Evolutionary conservation across 2,329 filamentous ascomycete genomes (phyloP), one percentile per base, ranked within the genome.

Genomic region (Colletotrichum sp.): DNA sequence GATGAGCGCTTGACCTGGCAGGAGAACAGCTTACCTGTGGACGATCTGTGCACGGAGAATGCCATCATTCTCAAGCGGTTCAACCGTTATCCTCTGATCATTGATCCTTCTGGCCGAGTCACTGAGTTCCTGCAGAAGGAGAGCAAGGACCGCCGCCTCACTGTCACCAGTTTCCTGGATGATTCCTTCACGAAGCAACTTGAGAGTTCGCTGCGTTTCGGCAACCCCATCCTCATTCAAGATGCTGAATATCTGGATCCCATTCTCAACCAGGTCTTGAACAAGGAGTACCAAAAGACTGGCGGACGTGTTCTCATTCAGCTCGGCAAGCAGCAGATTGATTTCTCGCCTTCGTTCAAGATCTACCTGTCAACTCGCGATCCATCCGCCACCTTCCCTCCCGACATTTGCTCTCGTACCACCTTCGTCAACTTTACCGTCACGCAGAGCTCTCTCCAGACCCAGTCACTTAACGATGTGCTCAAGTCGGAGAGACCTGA

Each of bases 341-440:
- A 99, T 85, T 99, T 99, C 86, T 99, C 97, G 66, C 96, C 97
- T 2, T 93, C 96, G 0, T 99, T 99, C 90, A 97, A 94, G 86
- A 90, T 99, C 36, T 99, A 98, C 84, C 88, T 99, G 52, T 98
- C 96, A 1, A 99, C 97, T 3, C 91, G 96, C 81, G 97, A 99
- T 87, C 97, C 97, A 2, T 99, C 97, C 56, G 96, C 97, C 30
- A 95, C 94, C 9, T 99, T 99, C 84, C 93, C 97, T 9, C 97
- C 97, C 1, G 97, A 99, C 82, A 95, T 99, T 78, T 99, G 97
- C 92, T 98, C 96, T 89, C 92, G 97, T 81, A 98, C 97, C 8
- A 99, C 97, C 0, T 98, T 99, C 86, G 97, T 99, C 90, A 99
- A 99, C 87, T 99, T 99, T 80, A 98, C 97, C 2, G 96, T 99